A percentile compares a stretch with the other conserved stretches of the same genome.
Conservation (phyloP, 768 basidiomycete species). For the Ephemerocybe angulata region DNA sequence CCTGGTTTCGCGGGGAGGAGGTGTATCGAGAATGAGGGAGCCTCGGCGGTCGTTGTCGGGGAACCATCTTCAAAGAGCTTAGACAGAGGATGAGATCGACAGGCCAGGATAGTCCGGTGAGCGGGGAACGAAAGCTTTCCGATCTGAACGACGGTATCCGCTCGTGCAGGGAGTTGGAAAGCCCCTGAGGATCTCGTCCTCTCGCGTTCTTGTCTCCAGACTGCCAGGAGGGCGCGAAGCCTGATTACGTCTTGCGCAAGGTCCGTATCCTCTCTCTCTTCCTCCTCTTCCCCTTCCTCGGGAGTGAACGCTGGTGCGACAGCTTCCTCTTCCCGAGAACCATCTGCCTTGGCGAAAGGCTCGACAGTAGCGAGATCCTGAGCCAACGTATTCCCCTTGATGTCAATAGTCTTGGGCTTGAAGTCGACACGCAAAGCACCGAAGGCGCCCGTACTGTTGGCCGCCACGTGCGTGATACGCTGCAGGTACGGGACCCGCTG, state of each 20-base stretch:
- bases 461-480: constrained; percentile 78
- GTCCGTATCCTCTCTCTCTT: constrained; percentile 34
- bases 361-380: constrained; percentile 48
- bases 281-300: constrained; percentile 26
- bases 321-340: neutral
- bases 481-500: constrained; percentile 78
- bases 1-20: constrained; percentile 22
- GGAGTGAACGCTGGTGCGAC: neutral
- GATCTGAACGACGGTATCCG: constrained; percentile 57
- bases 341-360: neutral
- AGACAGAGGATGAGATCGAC: constrained; percentile 49
- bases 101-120: constrained; percentile 63
- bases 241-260: constrained; percentile 35
- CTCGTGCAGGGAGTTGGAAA: constrained; percentile 42
- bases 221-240: constrained; percentile 30
- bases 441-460: constrained; percentile 85
- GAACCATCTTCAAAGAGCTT: constrained; percentile 37
- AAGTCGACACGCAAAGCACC: constrained; percentile 80
- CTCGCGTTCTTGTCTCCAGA: constrained; percentile 27
- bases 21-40: constrained; percentile 27
- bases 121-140: constrained; percentile 47
- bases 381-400: constrained; percentile 53
- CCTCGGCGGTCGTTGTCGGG: constrained; percentile 21
- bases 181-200: constrained; percentile 17
- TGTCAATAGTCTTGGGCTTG: constrained; percentile 47